phyloP scores from a whole-genome alignment of 768 basidiomycete species.

The Grammothele lineata region DNA sequence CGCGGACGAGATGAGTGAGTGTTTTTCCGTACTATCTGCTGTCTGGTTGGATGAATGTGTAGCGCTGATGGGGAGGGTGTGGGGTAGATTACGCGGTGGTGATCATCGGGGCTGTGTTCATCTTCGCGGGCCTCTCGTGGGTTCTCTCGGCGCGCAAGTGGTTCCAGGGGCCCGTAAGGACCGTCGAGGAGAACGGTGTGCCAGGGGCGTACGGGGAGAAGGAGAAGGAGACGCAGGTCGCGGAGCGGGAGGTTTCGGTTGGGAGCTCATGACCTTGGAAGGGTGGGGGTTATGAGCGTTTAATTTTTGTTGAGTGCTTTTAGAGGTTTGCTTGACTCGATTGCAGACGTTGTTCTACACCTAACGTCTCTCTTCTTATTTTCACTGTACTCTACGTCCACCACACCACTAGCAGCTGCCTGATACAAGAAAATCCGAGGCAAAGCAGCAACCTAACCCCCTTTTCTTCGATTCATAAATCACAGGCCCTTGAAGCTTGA shows the following conservation, averaged over 20 bases:
- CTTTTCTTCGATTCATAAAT: too few species aligned
- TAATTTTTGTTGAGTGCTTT: too few species aligned
- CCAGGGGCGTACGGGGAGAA: slow-evolving; percentile 1
- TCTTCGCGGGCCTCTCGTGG: slow-evolving; percentile 64
- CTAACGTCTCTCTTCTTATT: too few species aligned
- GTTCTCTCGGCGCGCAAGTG: slow-evolving; percentile 62
- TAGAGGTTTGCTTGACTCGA: too few species aligned
- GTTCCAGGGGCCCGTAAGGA: slow-evolving; percentile 65
- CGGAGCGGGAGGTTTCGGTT: slow-evolving; percentile 6
- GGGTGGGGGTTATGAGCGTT: too few species aligned
- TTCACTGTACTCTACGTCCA: too few species aligned
- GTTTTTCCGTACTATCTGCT: background rate
- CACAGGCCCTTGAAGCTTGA: too few species aligned
- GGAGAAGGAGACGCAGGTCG: slow-evolving; percentile 10
- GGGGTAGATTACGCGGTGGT: slow-evolving; percentile 63
- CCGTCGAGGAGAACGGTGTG: slow-evolving; percentile 16
- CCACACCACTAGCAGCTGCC: too few species aligned
- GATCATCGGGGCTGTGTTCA: slow-evolving; percentile 58
- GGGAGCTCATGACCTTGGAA: too few species aligned
- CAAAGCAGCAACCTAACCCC: too few species aligned
- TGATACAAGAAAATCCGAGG: too few species aligned
- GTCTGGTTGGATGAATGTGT: background rate
- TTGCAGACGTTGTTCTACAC: too few species aligned
- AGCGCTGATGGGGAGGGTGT: background rate
- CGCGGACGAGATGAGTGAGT: slow-evolving; percentile 54